Evolutionary conservation across 2,329 filamentous ascomycete genomes (phyloP), one percentile per base, ranked within the genome.

Genomic region (Fusarium newnesense): DNA sequence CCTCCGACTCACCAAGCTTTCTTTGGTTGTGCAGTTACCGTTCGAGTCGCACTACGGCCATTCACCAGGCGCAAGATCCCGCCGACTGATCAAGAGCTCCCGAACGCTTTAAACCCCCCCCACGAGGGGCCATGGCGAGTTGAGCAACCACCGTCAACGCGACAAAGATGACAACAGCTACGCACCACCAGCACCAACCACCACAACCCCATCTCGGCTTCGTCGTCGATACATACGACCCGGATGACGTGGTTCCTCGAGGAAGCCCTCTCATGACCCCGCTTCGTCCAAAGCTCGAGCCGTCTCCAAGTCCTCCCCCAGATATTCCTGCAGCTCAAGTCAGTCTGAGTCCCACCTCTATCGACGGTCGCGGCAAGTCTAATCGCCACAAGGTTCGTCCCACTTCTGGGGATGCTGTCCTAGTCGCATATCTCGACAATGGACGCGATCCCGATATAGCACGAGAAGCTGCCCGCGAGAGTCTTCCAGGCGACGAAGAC

Each of bases 371-470:
- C 87, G 79, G 81, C 80, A 85, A 84, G 79, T 86, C 85, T 85
- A 82, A 84, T 85, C 83, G 82, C 73, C 84, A 79, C 77, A 90
- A 89, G 87, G 82, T 86, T 70, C 85, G 82, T 73, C 84, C 88
- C 46, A 89, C 84, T 76, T 88, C 88, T 79, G 89, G 88, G 76
- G 90, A 93, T 87, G 89, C 86, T 75, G 90, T 94, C 72, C 86
- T 96, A 80, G 87, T 96, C 71, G 83, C 84, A 64, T 85, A 87
- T 80, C 87, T 95, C 84, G 89, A 85, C 75, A 88, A 85, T 78
- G 89, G 90, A 77, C 90, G 90, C 78, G 85, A 85, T 74, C 90
- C 88, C 57, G 91, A 94, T 57, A 88, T 94, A 77, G 91, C 91
- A 65, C 83, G 83, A 73, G 79, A 83, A 77, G 92, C 89, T 64